phyloP scores from a whole-genome alignment of 192 early-diverging fungal genomes.

The Backusella circina region DNA sequence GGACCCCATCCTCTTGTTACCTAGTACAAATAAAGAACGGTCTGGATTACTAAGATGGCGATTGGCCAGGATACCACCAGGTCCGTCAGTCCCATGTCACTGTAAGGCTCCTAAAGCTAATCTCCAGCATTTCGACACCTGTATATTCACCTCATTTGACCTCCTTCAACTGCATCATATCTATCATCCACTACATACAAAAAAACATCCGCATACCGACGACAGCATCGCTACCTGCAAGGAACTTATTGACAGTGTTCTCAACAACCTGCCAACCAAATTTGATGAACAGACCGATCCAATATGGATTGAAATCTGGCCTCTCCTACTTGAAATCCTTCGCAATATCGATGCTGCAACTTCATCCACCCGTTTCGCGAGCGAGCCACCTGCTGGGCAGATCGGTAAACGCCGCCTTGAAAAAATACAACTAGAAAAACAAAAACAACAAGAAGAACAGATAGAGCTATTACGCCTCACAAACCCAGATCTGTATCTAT shows the following conservation, averaged over 20 bases:
- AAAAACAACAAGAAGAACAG: neutral
- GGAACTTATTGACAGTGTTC: neutral
- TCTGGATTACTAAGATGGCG: neutral
- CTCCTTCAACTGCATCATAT: neutral
- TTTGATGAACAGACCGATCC: neutral
- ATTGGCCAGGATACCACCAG: neutral
- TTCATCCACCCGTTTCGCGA: neutral
- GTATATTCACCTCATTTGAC: neutral
- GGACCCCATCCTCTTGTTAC: neutral
- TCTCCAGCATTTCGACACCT: neutral
- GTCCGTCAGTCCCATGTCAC: neutral
- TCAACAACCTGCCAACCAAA: neutral
- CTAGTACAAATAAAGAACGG: neutral
- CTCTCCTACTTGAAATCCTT: neutral
- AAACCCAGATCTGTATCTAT: neutral
- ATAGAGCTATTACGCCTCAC: neutral
- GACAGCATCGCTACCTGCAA: neutral
- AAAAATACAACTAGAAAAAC: neutral
- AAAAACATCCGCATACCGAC: neutral
- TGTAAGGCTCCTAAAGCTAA: neutral
- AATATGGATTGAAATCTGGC: neutral
- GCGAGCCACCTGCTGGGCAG: neutral
- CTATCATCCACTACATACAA: neutral
- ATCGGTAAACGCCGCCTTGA: neutral
- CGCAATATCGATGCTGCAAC: neutral